phyloP scores from a whole-genome alignment of 345 rosid species.

The Arabis alpina region DNA sequence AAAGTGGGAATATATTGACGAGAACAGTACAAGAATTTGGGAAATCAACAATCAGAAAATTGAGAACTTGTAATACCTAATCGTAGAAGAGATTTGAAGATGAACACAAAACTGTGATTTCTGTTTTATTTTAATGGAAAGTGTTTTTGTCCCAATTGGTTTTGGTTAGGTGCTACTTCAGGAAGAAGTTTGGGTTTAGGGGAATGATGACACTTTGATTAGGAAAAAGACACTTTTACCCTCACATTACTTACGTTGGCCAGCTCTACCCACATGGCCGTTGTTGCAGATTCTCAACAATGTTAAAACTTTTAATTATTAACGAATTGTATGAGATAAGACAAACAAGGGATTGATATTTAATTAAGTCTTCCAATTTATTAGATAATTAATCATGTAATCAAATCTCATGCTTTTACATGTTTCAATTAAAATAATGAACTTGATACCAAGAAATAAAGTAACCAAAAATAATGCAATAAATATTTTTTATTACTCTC shows the following conservation, averaged over 20 bases:
- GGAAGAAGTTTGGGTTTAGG: not conserved
- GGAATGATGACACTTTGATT: not conserved
- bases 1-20: not conserved
- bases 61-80: constrained; percentile 24
- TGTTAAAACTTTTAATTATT: no score
- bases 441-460: no score
- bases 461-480: no score
- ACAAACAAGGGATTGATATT: no score
- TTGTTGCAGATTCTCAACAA: not conserved
- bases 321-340: no score
- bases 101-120: constrained; percentile 20
- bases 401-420: no score
- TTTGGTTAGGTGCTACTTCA: constrained; percentile 6
- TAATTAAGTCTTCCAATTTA: no score
- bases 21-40: not conserved
- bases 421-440: no score
- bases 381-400: no score
- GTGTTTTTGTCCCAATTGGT: constrained; percentile 21
- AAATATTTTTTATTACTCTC: no score
- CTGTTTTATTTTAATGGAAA: not conserved
- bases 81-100: constrained; percentile 16
- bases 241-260: no score
- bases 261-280: no score
- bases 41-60: not conserved
- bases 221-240: not conserved